Evolutionary conservation across 1,284 basidiomycete species (phyloP).

Genomic region (Papiliotrema fonsecae): DNA sequence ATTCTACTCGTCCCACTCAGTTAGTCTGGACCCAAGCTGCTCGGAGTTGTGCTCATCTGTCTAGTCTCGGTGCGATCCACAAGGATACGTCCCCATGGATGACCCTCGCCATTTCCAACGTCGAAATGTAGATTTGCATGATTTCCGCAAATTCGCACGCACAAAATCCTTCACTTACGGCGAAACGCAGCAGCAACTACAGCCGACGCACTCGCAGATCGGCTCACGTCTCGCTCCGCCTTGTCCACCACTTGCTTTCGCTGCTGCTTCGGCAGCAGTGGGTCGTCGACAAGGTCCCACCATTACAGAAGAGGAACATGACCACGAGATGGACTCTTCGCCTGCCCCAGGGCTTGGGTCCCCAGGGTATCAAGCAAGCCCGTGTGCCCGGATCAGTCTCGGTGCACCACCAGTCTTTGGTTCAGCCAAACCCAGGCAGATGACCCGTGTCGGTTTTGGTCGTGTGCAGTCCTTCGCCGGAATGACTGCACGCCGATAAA

Average conservation of each 20-base stretch:
- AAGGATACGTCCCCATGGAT: constrained; percentile 87
- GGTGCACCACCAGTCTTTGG: constrained; percentile 40
- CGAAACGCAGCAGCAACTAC: constrained; percentile 50
- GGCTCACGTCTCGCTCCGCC: constrained; percentile 18
- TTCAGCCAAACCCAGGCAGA: constrained; percentile 31
- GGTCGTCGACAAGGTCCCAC: constrained; percentile 26
- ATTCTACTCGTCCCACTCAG: constrained; percentile 57
- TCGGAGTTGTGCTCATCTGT: neutral
- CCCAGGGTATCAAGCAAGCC: constrained; percentile 22
- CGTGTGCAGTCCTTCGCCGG: constrained; percentile 33
- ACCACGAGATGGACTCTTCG: constrained; percentile 29
- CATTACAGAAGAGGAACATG: constrained; percentile 36
- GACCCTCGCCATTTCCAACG: constrained; percentile 76
- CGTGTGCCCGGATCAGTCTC: constrained; percentile 30
- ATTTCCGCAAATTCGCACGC: constrained; percentile 83
- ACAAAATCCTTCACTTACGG: constrained; percentile 86
- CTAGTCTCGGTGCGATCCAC: constrained; percentile 66
- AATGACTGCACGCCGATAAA: neutral
- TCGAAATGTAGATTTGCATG: constrained; percentile 78
- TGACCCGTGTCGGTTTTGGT: constrained; percentile 23
- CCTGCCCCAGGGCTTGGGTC: constrained; percentile 10
- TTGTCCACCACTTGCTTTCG: constrained; percentile 40
- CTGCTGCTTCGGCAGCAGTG: constrained; percentile 35
- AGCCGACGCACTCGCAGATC: neutral
- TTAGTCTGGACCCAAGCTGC: neutral